These are phyloP conservation scores for Candida glucosophila DNA, from an alignment of 1,139 yeast genomes.

Conservation along the genomic window DNA sequence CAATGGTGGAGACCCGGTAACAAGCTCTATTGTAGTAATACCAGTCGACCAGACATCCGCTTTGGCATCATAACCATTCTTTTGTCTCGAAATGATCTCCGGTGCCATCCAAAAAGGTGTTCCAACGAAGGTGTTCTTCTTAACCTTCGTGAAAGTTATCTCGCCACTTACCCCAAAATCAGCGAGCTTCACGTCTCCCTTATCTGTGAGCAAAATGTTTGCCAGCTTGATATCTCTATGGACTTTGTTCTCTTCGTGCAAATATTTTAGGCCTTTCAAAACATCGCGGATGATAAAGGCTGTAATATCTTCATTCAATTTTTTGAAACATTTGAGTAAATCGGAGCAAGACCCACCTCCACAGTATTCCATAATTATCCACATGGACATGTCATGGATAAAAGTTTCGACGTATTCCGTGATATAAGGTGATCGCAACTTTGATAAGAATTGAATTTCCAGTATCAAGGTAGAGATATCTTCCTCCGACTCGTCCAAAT, in stretches of 20 bases:
- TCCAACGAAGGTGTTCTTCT: conserved; percentile 72
- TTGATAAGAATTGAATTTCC: conserved; percentile 67
- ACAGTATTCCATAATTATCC: conserved; percentile 89
- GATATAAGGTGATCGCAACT: conserved; percentile 53
- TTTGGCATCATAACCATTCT: conserved; percentile 60
- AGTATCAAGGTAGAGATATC: conserved; percentile 61
- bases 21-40: conserved; percentile 68
- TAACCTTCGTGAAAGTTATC: conserved; percentile 49
- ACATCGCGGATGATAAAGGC: conserved; percentile 54
- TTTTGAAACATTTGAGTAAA: conserved; percentile 44
- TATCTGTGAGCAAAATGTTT: conserved; percentile 57
- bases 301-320: conserved; percentile 48
- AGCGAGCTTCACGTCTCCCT: conserved; percentile 62
- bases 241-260: conserved; percentile 66
- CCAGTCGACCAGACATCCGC: conserved; percentile 90
- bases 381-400: conserved; percentile 56
- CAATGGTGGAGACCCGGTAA: conserved; percentile 67
- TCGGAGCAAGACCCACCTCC: conserved; percentile 90
- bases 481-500: conserved; percentile 66
- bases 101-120: conserved; percentile 97
- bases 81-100: conserved; percentile 50
- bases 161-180: conserved; percentile 89
- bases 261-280: conserved; percentile 55
- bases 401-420: conserved; percentile 61
- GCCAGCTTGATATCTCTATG: conserved; percentile 85